Base-by-base conservation (phyloP, 345 rosid genomes). In the Raphanus raphanistrum region DNA sequence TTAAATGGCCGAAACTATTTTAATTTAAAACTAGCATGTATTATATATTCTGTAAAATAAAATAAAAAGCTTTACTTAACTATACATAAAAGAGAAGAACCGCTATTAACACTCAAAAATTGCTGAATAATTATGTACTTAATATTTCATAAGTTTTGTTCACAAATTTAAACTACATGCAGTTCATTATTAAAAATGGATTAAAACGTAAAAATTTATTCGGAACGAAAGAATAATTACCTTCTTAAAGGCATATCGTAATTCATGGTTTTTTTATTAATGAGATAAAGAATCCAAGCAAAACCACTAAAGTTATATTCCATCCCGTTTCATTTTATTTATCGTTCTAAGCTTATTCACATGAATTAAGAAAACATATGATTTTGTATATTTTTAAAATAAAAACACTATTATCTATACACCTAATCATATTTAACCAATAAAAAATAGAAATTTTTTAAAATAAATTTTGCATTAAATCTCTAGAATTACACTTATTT, bases 251-350 rank as follows among this genome's bases (percentile, higher is more conserved):
- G 2, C 3, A 48, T 6, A n/a, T 12, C 4, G 13, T 43, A 66
- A 1, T 4, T 67, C 48, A 38, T 41, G 45, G 48, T 75, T 58
- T 38, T 38, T 57, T 1, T 28, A 38, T 58, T 58, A 32, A 61
- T 54, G 68, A 33, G 60, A 27, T 5, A 41, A 43, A 59, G 61
- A 29, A 68, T 45, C 79, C 68, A 68, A 68, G 52, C 52, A 45
- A 9, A 59, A 12, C 7, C 68, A 68, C 27, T 21, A 21, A 21
- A 21, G 21, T 21, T 21, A 21, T 21, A 21, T 21, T 21, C 21
- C 21, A 21, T 21, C 21, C 21, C 21, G 21, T 21, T 21, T 21
- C 21, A 21, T 21, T 21, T 21, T 21, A 21, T 21, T 21, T 21
- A 21, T 21, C 21, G 21, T 21, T 21, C 21, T 21, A 21, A 21